Conservation (phyloP, 345 rosid species). For the Salix dunnii region DNA sequence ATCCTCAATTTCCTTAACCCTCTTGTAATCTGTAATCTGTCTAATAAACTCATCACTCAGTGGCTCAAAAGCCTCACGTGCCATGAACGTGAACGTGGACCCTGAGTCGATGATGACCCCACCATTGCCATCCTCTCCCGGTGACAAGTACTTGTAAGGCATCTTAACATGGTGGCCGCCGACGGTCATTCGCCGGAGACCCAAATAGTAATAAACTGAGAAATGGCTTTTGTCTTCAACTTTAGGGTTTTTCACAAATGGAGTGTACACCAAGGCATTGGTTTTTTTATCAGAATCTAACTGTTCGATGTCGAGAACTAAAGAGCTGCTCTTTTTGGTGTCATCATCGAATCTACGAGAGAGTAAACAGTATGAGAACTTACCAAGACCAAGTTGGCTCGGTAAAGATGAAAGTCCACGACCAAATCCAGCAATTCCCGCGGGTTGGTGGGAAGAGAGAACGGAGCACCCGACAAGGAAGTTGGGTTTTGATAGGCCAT, state of each 20-base stretch:
- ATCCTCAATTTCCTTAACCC: slow-evolving; percentile 21
- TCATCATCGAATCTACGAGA: slow-evolving; percentile 41
- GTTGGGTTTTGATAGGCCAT: slow-evolving; percentile 4
- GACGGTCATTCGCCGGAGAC: slow-evolving; percentile 30
- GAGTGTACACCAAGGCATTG: slow-evolving; percentile 26
- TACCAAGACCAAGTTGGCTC: slow-evolving; percentile 30
- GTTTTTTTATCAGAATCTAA: slow-evolving; percentile 28
- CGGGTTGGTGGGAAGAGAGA: slow-evolving; percentile 32
- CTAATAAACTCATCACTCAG: slow-evolving; percentile 22
- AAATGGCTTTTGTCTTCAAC: slow-evolving; percentile 3
- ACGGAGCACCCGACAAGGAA: slow-evolving; percentile 46
- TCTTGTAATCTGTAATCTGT: slow-evolving; percentile 24
- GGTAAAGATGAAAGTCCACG: slow-evolving; percentile 38
- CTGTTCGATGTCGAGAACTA: slow-evolving; percentile 20
- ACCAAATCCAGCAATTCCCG: slow-evolving; percentile 43
- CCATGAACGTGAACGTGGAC: slow-evolving; percentile 37
- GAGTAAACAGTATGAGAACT: slow-evolving; percentile 43
- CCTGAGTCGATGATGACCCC: slow-evolving; percentile 43
- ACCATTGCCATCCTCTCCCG: slow-evolving; percentile 25
- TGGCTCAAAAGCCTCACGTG: slow-evolving; percentile 23
- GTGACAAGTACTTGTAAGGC: slow-evolving; percentile 21
- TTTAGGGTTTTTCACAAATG: slow-evolving; percentile 28
- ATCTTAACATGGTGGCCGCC: slow-evolving; percentile 27
- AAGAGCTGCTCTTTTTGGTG: slow-evolving; percentile 13
- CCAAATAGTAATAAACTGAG: slow-evolving; percentile 35